Evolutionary conservation across 148 eudicot genomes (phyloP).

Genomic region (Rhododendron griersonianum): DNA sequence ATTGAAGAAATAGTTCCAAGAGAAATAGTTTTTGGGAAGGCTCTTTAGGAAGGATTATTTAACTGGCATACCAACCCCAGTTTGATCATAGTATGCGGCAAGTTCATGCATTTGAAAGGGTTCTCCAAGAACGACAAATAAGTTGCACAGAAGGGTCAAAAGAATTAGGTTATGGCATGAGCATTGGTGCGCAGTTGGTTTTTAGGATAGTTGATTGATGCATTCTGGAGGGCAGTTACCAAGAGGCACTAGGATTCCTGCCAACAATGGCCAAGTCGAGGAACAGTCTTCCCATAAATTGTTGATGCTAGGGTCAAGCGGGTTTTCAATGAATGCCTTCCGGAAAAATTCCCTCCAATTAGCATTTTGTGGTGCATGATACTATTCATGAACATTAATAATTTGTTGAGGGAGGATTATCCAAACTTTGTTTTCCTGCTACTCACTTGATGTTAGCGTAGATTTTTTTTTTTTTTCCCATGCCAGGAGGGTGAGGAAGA

Average conservation of each 20-base stretch:
- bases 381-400: neutral
- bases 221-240: neutral
- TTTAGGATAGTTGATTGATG: neutral
- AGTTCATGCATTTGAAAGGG: neutral
- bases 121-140: neutral
- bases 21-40: neutral
- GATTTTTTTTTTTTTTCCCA: neutral
- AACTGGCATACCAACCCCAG: neutral
- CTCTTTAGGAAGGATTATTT: neutral
- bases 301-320: neutral
- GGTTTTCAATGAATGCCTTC: neutral
- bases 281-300: neutral
- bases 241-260: neutral
- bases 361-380: neutral
- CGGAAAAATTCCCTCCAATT: neutral
- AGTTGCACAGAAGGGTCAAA: neutral
- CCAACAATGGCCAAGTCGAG: neutral
- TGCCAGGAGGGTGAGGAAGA: constrained; percentile 1
- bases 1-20: neutral
- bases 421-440: neutral
- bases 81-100: neutral
- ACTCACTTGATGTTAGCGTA: neutral
- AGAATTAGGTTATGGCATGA: neutral
- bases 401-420: neutral
- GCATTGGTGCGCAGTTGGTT: neutral